Conservation (phyloP, 495 filamentous ascomycete genomes). For the Neurospora discreta region DNA sequence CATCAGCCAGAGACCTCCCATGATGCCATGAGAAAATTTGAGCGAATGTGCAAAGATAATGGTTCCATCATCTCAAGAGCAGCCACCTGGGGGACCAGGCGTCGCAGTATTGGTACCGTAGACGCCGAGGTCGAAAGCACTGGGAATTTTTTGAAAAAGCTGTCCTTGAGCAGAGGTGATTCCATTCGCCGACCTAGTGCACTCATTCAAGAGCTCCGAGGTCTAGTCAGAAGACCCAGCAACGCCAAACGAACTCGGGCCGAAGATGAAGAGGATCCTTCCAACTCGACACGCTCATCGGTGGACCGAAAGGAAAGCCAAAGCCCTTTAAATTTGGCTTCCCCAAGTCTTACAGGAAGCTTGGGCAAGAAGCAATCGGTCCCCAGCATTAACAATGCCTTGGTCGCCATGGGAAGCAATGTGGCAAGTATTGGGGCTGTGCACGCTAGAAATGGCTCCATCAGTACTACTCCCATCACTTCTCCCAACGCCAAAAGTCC, state of each 20-base stretch:
- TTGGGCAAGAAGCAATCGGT: conserved; percentile 46
- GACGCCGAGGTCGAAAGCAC: conserved; percentile 48
- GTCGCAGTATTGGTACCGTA: conserved; percentile 45
- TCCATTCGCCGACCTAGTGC: conserved; percentile 25
- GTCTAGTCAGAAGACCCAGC: conserved; percentile 45
- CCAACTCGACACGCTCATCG: conserved; percentile 21
- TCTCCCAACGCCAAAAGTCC: conserved; percentile 37
- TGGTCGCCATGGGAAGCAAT: conserved; percentile 51
- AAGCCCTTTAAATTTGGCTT: conserved; percentile 43
- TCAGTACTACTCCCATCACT: conserved; percentile 40
- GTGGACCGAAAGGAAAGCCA: conserved; percentile 33
- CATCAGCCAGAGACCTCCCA: conserved; percentile 40
- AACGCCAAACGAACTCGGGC: conserved; percentile 35
- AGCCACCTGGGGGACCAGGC: conserved; percentile 64
- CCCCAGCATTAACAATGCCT: conserved; percentile 52
- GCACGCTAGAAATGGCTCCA: conserved; percentile 44
- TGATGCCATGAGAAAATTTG: conserved; percentile 39
- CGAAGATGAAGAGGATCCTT: conserved; percentile 30
- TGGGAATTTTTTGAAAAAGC: conserved; percentile 49
- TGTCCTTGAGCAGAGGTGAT: conserved; percentile 44
- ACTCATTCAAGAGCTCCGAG: conserved; percentile 34
- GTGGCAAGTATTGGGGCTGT: conserved; percentile 50
- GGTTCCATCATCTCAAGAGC: conserved; percentile 48
- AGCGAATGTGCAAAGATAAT: conserved; percentile 35
- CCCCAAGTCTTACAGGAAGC: conserved; percentile 43